Conservation (phyloP, 225 moss, liverwort and hornwort species). For the Marchantia paleacea region DNA sequence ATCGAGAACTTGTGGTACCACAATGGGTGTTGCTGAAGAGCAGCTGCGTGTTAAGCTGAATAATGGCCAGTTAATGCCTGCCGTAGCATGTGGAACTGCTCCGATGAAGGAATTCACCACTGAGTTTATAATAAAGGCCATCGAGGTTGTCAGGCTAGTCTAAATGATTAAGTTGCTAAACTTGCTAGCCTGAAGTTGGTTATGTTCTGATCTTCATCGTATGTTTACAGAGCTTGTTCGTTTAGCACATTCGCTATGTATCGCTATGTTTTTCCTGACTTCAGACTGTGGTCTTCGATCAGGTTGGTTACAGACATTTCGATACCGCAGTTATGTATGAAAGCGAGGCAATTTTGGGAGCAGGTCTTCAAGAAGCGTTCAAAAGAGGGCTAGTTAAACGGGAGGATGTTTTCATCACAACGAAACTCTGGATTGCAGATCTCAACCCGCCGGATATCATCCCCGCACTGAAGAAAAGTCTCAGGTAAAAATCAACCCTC, state of each 20-base stretch:
- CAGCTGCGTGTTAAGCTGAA: conserved; percentile 20
- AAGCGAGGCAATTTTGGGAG: conserved; percentile 57
- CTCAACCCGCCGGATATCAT: conserved; percentile 53
- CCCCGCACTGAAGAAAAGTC: conserved; percentile 49
- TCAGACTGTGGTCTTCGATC: neutral
- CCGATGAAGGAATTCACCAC: neutral
- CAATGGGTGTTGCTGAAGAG: neutral
- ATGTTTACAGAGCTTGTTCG: too few species aligned
- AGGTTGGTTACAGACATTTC: conserved; percentile 88
- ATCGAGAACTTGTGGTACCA: neutral
- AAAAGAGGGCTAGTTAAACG: conserved; percentile 58
- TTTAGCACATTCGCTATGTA: too few species aligned
- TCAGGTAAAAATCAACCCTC: conserved; percentile 40
- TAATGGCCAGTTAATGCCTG: conserved; percentile 23
- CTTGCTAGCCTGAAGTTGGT: too few species aligned
- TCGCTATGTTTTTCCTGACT: neutral
- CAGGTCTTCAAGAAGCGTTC: conserved; percentile 60
- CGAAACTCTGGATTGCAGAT: conserved; percentile 53
- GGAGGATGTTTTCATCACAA: conserved; percentile 83
- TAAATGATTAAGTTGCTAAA: too few species aligned
- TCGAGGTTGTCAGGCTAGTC: conserved; percentile 16
- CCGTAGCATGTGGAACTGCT: conserved; percentile 17
- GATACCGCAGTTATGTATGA: conserved; percentile 66
- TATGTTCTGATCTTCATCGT: neutral
- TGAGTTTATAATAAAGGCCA: conserved; percentile 15